Evolutionary conservation across 2,329 filamentous ascomycete species (phyloP).

Genomic region (Hypoxylon sp.): DNA sequence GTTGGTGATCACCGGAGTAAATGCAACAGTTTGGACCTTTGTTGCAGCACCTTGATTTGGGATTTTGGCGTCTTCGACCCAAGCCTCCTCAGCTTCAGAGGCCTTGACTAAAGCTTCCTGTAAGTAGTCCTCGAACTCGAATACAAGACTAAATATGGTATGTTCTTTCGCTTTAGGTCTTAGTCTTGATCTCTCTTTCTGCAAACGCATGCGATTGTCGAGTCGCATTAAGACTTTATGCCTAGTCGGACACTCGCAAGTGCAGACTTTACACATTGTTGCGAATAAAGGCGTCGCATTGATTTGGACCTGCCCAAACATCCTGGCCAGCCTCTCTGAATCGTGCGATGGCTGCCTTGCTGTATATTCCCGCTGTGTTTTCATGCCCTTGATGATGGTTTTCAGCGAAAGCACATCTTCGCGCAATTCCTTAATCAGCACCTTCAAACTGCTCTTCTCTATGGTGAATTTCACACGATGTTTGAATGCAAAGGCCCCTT

Average conservation of each 20-base stretch:
- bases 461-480: constrained; percentile 13
- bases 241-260: not conserved
- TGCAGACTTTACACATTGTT: not conserved
- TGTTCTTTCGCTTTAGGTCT: not conserved
- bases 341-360: not conserved
- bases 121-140: not conserved
- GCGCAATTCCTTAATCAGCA: constrained; percentile 1
- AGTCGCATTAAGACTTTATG: not conserved
- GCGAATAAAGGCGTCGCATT: not conserved
- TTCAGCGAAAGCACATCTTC: constrained; percentile 5
- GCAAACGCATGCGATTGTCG: not conserved
- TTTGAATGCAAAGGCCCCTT: constrained; percentile 6
- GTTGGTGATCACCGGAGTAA: not conserved
- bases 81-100: not conserved
- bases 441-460: not conserved
- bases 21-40: not conserved
- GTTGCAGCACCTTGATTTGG: not conserved
- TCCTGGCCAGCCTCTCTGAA: not conserved
- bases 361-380: not conserved
- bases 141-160: not conserved
- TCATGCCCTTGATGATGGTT: not conserved
- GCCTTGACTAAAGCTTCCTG: not conserved
- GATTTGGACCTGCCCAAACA: not conserved
- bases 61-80: not conserved
- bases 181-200: not conserved